phyloP scores from a whole-genome alignment of 441 rosid species.

The Brassica balearica region DNA sequence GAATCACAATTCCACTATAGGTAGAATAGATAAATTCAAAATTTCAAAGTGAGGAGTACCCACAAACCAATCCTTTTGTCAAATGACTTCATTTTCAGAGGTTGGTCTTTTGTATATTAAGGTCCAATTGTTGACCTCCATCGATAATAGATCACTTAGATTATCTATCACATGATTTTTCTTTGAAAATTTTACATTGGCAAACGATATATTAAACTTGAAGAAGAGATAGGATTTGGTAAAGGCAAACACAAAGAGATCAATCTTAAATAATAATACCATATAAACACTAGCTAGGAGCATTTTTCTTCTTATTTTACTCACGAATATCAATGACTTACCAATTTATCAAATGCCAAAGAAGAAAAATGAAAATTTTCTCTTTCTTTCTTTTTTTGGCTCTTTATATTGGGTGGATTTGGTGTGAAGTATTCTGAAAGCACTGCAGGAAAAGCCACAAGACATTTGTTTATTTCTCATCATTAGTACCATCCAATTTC shows the following conservation, averaged over 20 bases:
- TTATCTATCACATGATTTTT: background rate
- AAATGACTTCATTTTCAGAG: background rate
- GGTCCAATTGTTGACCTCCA: constrained; percentile 9
- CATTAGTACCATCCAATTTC: constrained; percentile 43
- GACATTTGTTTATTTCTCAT: constrained; percentile 41
- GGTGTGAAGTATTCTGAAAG: constrained; percentile 45
- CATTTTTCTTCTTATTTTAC: constrained; percentile 33
- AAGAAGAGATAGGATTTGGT: constrained; percentile 7
- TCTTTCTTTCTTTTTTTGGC: background rate
- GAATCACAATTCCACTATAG: constrained; percentile 33
- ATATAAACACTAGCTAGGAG: background rate
- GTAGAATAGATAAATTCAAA: background rate
- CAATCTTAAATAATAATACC: background rate
- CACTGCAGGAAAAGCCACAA: constrained; percentile 43
- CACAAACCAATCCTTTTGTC: constrained; percentile 10
- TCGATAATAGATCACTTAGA: background rate
- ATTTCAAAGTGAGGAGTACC: constrained; percentile 24
- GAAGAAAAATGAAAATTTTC: constrained; percentile 13
- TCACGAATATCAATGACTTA: constrained; percentile 36
- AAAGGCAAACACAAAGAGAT: constrained; percentile 18
- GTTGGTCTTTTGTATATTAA: background rate
- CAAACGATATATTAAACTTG: background rate
- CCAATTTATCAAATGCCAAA: constrained; percentile 17
- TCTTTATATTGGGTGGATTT: constrained; percentile 41
- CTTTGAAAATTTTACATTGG: background rate